Conservation (phyloP, 1,284 basidiomycete species). For the Inonotus obliquus region DNA sequence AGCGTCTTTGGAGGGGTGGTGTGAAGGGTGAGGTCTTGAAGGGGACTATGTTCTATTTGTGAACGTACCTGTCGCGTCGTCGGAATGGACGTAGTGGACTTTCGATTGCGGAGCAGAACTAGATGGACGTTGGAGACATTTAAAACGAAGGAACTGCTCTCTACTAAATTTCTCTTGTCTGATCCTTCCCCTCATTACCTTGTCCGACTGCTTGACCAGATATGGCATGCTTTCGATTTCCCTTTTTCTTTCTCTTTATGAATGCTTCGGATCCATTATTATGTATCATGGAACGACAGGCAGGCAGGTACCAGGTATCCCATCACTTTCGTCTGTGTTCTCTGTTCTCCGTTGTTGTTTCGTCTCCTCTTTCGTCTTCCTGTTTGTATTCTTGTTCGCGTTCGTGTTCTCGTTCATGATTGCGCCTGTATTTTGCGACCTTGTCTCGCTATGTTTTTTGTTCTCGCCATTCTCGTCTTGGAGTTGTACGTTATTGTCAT, state of each 20-base stretch:
- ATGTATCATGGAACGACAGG: background rate
- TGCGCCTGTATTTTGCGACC: no score
- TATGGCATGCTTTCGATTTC: background rate
- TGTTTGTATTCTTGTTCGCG: background rate
- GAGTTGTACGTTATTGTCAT: no score
- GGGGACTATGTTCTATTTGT: constrained; percentile 73
- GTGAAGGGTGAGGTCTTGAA: constrained; percentile 45
- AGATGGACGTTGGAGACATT: background rate
- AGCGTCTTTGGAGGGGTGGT: constrained; percentile 50
- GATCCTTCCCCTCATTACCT: background rate
- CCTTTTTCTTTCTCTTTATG: background rate
- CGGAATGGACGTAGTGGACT: background rate
- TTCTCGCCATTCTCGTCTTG: no score
- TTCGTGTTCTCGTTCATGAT: background rate
- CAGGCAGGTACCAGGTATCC: background rate
- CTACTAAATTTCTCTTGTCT: background rate
- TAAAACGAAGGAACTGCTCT: background rate
- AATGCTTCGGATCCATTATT: background rate
- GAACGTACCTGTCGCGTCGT: constrained; percentile 20
- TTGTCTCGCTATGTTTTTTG: no score
- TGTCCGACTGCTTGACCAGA: no score
- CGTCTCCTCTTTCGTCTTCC: background rate
- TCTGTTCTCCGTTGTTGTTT: background rate
- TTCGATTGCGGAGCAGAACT: background rate
- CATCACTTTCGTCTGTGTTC: background rate